Evolutionary conservation across 768 basidiomycete genomes (phyloP).

Genomic region (Xerocomellus dryophilus): DNA sequence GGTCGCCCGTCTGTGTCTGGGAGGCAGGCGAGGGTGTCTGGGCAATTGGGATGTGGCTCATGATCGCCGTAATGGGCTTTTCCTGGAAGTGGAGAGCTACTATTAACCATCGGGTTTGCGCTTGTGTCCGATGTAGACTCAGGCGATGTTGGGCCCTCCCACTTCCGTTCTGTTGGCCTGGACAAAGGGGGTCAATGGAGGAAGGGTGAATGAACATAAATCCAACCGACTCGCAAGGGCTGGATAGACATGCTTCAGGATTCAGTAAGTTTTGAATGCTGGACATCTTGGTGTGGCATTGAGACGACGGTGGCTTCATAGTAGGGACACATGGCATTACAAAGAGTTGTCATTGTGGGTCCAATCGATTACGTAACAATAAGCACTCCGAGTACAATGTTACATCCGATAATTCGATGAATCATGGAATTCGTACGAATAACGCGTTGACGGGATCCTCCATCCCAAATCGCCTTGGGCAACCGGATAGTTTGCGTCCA

Average conservation of each 20-base stretch:
- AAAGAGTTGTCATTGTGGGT: slow-evolving; percentile 31
- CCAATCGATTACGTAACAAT: slow-evolving; percentile 32
- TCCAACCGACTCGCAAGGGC: slow-evolving; percentile 41
- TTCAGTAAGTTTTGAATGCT: slow-evolving; percentile 56
- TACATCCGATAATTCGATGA: slow-evolving; percentile 25
- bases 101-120: slow-evolving; percentile 27
- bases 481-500: slow-evolving; percentile 18
- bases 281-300: slow-evolving; percentile 44
- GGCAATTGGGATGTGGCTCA: slow-evolving; percentile 70
- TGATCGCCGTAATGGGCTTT: slow-evolving; percentile 42
- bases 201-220: slow-evolving; percentile 4
- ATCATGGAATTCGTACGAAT: slow-evolving; percentile 22
- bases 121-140: slow-evolving; percentile 36
- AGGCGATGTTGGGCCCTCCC: slow-evolving; percentile 30
- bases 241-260: slow-evolving; percentile 43
- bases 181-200: slow-evolving; percentile 27
- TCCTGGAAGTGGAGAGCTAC: slow-evolving; percentile 18
- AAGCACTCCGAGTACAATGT: neutral
- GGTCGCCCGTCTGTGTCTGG: slow-evolving; percentile 77
- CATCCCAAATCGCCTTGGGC: slow-evolving; percentile 18
- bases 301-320: slow-evolving; percentile 13
- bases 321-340: slow-evolving; percentile 1
- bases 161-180: slow-evolving; percentile 29
- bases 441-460: slow-evolving; percentile 15
- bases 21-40: slow-evolving; percentile 72